phyloP scores from a whole-genome alignment of 495 filamentous ascomycete species.

The Talaromyces wortmannii region DNA sequence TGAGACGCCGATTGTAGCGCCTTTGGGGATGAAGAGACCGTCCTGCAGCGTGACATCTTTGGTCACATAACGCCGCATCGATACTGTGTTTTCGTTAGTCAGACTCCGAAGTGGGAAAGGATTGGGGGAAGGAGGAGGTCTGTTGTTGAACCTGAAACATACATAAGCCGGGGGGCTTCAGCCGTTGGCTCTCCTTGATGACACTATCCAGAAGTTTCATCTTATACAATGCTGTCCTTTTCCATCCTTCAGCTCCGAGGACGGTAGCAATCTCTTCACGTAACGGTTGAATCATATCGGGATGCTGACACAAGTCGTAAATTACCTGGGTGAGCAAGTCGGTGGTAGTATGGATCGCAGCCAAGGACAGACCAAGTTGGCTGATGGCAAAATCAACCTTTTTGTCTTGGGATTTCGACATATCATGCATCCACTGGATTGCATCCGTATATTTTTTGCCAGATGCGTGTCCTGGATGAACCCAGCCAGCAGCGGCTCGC shows the following conservation, averaged over 20 bases:
- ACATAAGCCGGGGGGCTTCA: constrained; percentile 27
- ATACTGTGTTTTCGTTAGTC: not conserved
- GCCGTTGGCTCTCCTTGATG: constrained; percentile 37
- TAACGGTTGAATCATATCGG: constrained; percentile 16
- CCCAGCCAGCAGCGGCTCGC: not conserved
- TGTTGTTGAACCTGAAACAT: constrained; percentile 4
- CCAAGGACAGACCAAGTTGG: constrained; percentile 31
- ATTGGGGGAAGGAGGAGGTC: not conserved
- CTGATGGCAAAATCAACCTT: constrained; percentile 12
- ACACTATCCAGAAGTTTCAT: constrained; percentile 34
- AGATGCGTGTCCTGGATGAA: not conserved
- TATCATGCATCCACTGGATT: constrained; percentile 29
- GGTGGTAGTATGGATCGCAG: constrained; percentile 40
- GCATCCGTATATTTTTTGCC: constrained; percentile 25
- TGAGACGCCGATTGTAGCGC: constrained; percentile 7
- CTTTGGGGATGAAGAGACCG: constrained; percentile 11
- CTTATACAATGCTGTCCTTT: constrained; percentile 3
- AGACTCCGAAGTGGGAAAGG: not conserved
- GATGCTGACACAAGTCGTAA: constrained; percentile 31
- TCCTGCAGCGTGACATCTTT: constrained; percentile 12
- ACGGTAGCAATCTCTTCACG: constrained; percentile 9
- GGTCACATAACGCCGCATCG: constrained; percentile 5
- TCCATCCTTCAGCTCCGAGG: not conserved
- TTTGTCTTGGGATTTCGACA: constrained; percentile 13
- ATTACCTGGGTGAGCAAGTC: constrained; percentile 30